phyloP scores from a whole-genome alignment of 345 rosid species.

The Citrus cavaleriei region DNA sequence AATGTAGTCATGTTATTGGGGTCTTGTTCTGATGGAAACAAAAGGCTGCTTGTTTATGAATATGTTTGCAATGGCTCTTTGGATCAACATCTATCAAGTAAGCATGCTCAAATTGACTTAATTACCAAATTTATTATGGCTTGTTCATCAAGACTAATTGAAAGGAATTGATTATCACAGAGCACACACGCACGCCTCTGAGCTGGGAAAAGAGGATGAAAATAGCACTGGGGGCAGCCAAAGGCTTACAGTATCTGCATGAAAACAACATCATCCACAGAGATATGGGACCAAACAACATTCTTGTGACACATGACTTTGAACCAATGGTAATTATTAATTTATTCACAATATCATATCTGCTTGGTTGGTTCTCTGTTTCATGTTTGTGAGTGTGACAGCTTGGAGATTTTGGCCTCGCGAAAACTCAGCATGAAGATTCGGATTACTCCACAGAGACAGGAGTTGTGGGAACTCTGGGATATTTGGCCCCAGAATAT shows the following conservation, averaged over 20 bases:
- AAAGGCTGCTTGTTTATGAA: slow-evolving; percentile 59
- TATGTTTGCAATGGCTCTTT: slow-evolving; percentile 58
- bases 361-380: background rate
- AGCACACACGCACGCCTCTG: slow-evolving; percentile 37
- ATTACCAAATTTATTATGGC: no score
- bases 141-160: background rate
- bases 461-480: slow-evolving; percentile 50
- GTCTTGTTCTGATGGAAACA: slow-evolving; percentile 55
- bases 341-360: background rate
- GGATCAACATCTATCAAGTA: slow-evolving; percentile 64
- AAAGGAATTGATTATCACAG: slow-evolving; percentile 28
- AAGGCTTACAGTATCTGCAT: slow-evolving; percentile 54
- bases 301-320: slow-evolving; percentile 59
- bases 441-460: slow-evolving; percentile 52
- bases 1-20: slow-evolving; percentile 61
- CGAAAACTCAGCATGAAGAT: slow-evolving; percentile 40
- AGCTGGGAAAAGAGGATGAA: slow-evolving; percentile 60
- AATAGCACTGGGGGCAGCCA: slow-evolving; percentile 58
- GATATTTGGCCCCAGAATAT: slow-evolving; percentile 67
- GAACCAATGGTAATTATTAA: slow-evolving; percentile 46
- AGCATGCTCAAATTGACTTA: background rate
- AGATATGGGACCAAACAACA: slow-evolving; percentile 66
- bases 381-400: slow-evolving; percentile 4
- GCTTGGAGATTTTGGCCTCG: slow-evolving; percentile 75
- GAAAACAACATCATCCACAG: slow-evolving; percentile 55